Percentiles rank a stretch among this genome's conserved stretches.
Evolutionary conservation across 2,329 filamentous ascomycete species (phyloP).

Genomic region (Stagonosporopsis chrysanthemi): DNA sequence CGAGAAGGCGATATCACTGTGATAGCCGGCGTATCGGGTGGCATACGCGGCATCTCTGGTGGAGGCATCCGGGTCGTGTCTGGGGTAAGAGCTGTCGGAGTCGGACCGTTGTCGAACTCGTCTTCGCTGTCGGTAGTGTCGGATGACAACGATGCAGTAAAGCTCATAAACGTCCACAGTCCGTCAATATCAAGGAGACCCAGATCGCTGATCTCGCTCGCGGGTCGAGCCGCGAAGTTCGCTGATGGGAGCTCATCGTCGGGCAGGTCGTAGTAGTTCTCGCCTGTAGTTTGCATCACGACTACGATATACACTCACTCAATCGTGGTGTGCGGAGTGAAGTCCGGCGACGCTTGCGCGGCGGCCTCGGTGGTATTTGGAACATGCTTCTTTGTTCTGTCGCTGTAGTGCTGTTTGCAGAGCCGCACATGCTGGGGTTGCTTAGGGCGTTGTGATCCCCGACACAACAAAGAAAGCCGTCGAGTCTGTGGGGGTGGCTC

Average conservation of each 20-base stretch:
- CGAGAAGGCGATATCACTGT: constrained; percentile 13
- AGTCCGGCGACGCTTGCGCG: constrained; percentile 13
- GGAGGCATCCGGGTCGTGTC: constrained; percentile 7
- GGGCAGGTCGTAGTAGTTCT: constrained; percentile 35
- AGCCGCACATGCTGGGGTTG: constrained; percentile 2
- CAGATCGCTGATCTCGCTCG: constrained; percentile 35
- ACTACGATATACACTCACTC: neutral
- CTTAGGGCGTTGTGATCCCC: constrained; percentile 14
- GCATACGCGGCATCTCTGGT: constrained; percentile 12
- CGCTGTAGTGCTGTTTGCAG: constrained; percentile 10
- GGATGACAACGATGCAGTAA: constrained; percentile 8
- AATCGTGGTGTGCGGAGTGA: constrained; percentile 12
- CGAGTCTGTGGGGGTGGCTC: constrained; percentile 8
- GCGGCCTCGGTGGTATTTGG: constrained; percentile 7
- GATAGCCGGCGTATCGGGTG: constrained; percentile 16
- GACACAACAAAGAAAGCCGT: constrained; percentile 14
- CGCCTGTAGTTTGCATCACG: constrained; percentile 19
- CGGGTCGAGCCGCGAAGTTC: constrained; percentile 35
- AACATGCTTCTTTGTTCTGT: constrained; percentile 15
- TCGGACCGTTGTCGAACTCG: constrained; percentile 20
- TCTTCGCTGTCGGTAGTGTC: constrained; percentile 19
- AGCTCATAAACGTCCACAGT: constrained; percentile 19
- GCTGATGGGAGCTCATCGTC: constrained; percentile 30
- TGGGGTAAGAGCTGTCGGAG: constrained; percentile 8
- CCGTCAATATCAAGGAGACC: constrained; percentile 16